Base-by-base conservation (phyloP, 768 basidiomycete species). In the Lactarius deliciosus region DNA sequence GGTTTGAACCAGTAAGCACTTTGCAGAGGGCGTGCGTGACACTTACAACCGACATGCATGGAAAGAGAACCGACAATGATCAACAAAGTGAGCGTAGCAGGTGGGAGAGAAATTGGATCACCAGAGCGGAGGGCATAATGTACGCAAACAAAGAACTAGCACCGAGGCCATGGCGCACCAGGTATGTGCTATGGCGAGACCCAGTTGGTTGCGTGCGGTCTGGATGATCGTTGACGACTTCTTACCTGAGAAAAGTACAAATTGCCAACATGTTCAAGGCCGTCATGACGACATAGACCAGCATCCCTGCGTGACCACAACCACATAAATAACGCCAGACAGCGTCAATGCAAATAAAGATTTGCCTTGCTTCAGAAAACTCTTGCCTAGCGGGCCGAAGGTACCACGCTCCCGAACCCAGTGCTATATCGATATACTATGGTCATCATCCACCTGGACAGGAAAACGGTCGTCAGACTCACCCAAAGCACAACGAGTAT, bases 351-450 rank as follows among this genome's bases (percentile, higher is more conserved):
- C 15, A 25, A 59, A 65, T 34, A 43, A 53, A 30, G 38, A 25
- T 64, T 7, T 60, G 38, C 69, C 69, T 65, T 70, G 69, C 54
- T 62, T 68, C 47, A 70, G 36, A 53, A 70, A 65, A 50, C 57
- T 64, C 36, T 61, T 25, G 30, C 68, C 69, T 25, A 71, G 62
- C 9, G 59, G 60, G 16, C 68, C 64, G 9, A 56, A 59, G 18
- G 55, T 43, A 30, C 59, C 64, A 15, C 43, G 70, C 40, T 57
- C 36, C 36, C 11, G 32, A 57, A 70, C 1, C 50, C 62, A 70
- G 50, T 70, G n/a, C 70, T 70, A 41, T 13, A 28, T 15, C 10
- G 25, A 10, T 53, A 30, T 3, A 36, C 20, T 13, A 16, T 5
- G 54, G n/a, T 30, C 18, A 38, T 5, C n/a, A 50, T 5, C 25